Percentiles rank a stretch among this genome's conserved stretches.
Evolutionary conservation across 257 asterid species (phyloP).

Genomic region (Parsonsia alboflavescens): DNA sequence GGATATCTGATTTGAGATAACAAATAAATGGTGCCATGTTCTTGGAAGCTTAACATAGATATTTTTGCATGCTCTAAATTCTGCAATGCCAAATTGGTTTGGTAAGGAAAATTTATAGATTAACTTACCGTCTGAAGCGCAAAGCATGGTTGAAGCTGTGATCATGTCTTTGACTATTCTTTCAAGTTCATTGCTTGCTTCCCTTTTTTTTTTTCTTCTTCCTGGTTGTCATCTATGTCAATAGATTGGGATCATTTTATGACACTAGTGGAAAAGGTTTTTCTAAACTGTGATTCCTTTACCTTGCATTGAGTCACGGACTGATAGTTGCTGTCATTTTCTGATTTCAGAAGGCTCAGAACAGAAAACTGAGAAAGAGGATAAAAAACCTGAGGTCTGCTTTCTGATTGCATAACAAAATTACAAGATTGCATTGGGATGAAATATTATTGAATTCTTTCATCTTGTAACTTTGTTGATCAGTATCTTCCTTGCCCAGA

Average conservation of each 20-base stretch:
- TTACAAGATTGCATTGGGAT: slow-evolving; percentile 13
- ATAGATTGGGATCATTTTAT: neutral
- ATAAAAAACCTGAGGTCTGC: slow-evolving; percentile 52
- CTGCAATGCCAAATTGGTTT: neutral
- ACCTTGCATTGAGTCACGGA: slow-evolving; percentile 3
- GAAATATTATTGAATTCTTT: slow-evolving; percentile 18
- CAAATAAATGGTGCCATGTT: neutral
- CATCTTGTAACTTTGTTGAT: slow-evolving; percentile 5
- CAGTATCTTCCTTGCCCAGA: slow-evolving; percentile 36
- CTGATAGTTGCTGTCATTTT: slow-evolving; percentile 11
- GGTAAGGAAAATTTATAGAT: neutral
- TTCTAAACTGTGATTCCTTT: slow-evolving; percentile 6
- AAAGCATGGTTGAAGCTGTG: neutral
- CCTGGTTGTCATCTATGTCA: neutral
- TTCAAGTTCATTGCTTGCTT: neutral
- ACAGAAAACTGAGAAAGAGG: slow-evolving; percentile 27
- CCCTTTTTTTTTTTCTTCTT: neutral
- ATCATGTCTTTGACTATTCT: neutral
- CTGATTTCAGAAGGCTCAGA: slow-evolving; percentile 45
- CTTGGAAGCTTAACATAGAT: neutral
- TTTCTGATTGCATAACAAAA: slow-evolving; percentile 28
- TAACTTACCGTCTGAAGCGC: neutral
- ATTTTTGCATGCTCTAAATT: neutral
- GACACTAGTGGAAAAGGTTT: neutral
- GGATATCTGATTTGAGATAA: neutral